Conservation (phyloP, 345 rosid genomes). For the Anacardium occidentale region DNA sequence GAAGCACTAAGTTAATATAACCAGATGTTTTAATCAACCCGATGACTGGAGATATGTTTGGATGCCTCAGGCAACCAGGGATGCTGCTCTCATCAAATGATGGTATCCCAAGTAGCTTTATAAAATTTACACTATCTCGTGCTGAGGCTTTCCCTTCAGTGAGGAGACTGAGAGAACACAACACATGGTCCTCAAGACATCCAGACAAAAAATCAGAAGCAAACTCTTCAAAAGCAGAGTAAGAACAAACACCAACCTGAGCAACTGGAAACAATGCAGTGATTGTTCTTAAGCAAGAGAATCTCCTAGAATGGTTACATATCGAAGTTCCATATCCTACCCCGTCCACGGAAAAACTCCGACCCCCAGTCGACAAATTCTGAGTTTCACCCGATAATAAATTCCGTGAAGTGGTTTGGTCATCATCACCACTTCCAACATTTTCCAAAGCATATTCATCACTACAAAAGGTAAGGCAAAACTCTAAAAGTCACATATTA, state of each 20-base stretch:
- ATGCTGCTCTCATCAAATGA: slow-evolving; percentile 43
- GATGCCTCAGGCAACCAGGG: slow-evolving; percentile 74
- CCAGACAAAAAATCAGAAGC: slow-evolving; percentile 54
- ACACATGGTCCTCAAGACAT: slow-evolving; percentile 60
- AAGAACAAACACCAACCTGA: slow-evolving; percentile 41
- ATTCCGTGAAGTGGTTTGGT: slow-evolving; percentile 1
- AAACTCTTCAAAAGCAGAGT: slow-evolving; percentile 45
- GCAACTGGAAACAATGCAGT: slow-evolving; percentile 67
- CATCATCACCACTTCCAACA: slow-evolving; percentile 18
- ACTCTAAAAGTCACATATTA: background rate
- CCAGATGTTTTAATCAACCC: slow-evolving; percentile 55
- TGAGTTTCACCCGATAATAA: slow-evolving; percentile 26
- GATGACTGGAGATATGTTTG: slow-evolving; percentile 67
- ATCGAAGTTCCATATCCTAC: slow-evolving; percentile 31
- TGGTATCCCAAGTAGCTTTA: slow-evolving; percentile 63
- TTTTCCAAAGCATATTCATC: slow-evolving; percentile 34
- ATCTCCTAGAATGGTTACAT: slow-evolving; percentile 40
- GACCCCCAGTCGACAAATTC: slow-evolving; percentile 17
- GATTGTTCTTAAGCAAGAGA: slow-evolving; percentile 48
- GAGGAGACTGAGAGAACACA: slow-evolving; percentile 53
- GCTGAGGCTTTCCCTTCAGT: slow-evolving; percentile 75
- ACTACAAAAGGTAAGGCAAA: slow-evolving; percentile 32
- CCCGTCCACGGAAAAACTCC: slow-evolving; percentile 20
- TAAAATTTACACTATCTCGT: slow-evolving; percentile 51
- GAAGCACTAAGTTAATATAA: slow-evolving; percentile 56